Conservation (phyloP, 164 flowering plant species). For the Taxillus chinensis region DNA sequence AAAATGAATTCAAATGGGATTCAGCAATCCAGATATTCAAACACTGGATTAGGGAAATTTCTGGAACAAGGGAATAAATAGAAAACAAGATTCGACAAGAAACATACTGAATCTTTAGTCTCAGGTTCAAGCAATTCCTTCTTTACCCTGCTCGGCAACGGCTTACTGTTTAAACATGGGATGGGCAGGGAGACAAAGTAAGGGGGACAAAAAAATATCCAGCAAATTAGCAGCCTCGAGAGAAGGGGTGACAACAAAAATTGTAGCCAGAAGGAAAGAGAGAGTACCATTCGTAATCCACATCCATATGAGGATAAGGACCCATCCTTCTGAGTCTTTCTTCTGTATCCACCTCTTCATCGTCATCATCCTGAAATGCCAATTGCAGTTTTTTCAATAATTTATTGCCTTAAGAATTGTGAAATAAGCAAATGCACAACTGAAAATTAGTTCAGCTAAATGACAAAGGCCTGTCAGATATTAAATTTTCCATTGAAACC, state of each 20-base stretch:
- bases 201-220: neutral
- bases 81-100: neutral
- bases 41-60: neutral
- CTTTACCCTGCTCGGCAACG: conserved; percentile 33
- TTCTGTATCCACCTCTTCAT: conserved; percentile 55
- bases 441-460: too few relatives aligned
- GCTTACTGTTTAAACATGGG: conserved; percentile 27
- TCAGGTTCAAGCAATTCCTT: conserved; percentile 40
- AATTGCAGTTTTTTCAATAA: too few relatives aligned
- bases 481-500: too few relatives aligned
- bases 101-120: conserved; percentile 37
- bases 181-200: neutral
- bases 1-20: neutral
- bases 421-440: too few relatives aligned
- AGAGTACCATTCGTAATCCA: conserved; percentile 44
- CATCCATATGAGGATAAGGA: conserved; percentile 45
- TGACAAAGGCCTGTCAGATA: too few relatives aligned
- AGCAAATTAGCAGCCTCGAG: neutral
- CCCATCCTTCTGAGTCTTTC: too few relatives aligned
- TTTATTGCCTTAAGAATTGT: too few relatives aligned
- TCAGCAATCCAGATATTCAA: neutral
- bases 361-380: conserved; percentile 32
- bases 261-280: neutral
- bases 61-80: neutral
- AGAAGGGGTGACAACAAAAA: neutral